These are phyloP conservation scores for Lactifluus pinguis DNA, from an alignment of 768 basidiomycete genomes.

Conservation along the genomic window DNA sequence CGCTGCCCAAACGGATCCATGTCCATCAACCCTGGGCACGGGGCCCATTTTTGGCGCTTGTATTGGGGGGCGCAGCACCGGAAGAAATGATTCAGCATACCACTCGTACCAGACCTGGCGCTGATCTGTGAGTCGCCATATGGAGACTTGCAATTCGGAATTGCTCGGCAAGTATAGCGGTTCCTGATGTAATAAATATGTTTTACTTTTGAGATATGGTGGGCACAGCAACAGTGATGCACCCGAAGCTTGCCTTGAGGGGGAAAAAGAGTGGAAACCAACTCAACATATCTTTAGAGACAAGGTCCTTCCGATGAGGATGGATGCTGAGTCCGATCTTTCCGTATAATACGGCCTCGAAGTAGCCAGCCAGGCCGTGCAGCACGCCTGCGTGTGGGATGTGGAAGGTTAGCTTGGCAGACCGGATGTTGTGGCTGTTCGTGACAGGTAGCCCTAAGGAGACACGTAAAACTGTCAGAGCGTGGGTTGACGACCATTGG, in stretches of 20 bases:
- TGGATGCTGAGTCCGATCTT: slow-evolving; percentile 90
- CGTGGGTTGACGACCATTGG: neutral
- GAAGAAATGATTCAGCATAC: slow-evolving; percentile 89
- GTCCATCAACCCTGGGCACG: slow-evolving; percentile 19
- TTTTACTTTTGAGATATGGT: neutral
- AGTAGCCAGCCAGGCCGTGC: slow-evolving; percentile 95
- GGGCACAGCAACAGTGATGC: neutral
- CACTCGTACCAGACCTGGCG: slow-evolving; percentile 98
- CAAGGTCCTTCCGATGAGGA: slow-evolving; percentile 73
- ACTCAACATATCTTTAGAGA: slow-evolving; percentile 95
- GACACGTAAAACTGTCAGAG: neutral
- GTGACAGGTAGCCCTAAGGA: slow-evolving; percentile 73
- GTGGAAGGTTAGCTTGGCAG: slow-evolving; percentile 77
- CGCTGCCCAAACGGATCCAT: slow-evolving; percentile 18
- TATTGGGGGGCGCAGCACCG: slow-evolving; percentile 36
- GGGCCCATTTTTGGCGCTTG: slow-evolving; percentile 26
- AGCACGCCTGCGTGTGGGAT: slow-evolving; percentile 92
- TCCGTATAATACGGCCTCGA: slow-evolving; percentile 90
- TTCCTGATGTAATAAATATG: slow-evolving; percentile 42
- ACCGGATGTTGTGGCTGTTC: slow-evolving; percentile 93
- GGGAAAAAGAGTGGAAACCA: slow-evolving; percentile 99
- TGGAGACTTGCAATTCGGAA: slow-evolving; percentile 83
- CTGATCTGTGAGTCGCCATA: slow-evolving; percentile 89
- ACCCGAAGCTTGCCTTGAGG: slow-evolving; percentile 51
- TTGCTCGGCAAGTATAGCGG: slow-evolving; percentile 89